Evolutionary conservation across 331 rosid genomes (phyloP), one percentile per base, ranked within the genome.

Genomic region (Telfairia occidentalis): DNA sequence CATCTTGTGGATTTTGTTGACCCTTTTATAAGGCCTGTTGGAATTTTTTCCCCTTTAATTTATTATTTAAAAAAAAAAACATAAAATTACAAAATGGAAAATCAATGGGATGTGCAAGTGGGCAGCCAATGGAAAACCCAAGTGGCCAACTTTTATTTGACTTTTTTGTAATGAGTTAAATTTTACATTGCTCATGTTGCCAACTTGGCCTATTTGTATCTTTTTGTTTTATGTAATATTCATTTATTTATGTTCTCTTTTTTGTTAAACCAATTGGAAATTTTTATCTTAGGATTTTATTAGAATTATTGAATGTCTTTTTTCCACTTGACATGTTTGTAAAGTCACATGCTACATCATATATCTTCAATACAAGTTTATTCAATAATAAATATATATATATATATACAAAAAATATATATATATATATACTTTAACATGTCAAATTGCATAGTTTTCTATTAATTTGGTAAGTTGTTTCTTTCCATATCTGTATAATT

Each of bases 51-150:
- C 16, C 7, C 0, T 2, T 16, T 61, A 61, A 34, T 65, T 65
- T 19, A 19, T 65, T 65, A n/a, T 19, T 65, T 1, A 11, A 10
- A 15, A 32, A 18, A 18, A 2, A 30, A 61, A 18, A 19, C 28
- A 63, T n/a, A 63, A 63, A 64, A 40, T 63, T 63, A 63, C 46
- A n/a, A 63, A 63, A 35, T 63, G 2, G 5, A 42, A 63, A 63
- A 63, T 9, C 48, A 63, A 37, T 63, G 29, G 71, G 34, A 35
- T 35, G 9, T 65, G 72, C 72, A 65, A 65, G 72, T 65, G 72
- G 32, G 19, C 72, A 65, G 32, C 72, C 72, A 37, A 19, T 38
- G 72, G 18, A 19, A 19, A 5, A 10, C 28, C 53, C 72, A 38
- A 42, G 55, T 69, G 21, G 38, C 54, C 55, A 69, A 24, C 53